phyloP scores from a whole-genome alignment of 345 rosid species.

The Pseudoturritis turrita region DNA sequence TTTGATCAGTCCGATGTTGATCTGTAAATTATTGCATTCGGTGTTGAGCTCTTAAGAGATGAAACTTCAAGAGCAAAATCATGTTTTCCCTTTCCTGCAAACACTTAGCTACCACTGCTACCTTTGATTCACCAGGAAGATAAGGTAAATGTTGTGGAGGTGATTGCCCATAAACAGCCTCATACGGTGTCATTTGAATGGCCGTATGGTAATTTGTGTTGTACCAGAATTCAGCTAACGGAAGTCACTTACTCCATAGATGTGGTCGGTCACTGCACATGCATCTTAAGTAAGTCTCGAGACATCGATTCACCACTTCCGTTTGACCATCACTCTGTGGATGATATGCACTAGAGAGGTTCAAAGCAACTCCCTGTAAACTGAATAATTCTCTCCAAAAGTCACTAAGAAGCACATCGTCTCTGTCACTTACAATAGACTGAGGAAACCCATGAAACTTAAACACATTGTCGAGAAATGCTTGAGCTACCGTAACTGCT shows the following conservation, averaged over 20 bases:
- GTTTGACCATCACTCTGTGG: neutral
- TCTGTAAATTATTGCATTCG: neutral
- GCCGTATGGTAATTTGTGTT: neutral
- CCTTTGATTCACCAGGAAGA: neutral
- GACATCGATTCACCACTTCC: neutral
- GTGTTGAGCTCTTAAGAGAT: neutral
- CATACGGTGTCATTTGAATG: neutral
- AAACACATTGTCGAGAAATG: no score
- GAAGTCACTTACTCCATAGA: neutral
- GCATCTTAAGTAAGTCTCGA: neutral
- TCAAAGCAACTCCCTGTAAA: neutral
- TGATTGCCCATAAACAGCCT: neutral
- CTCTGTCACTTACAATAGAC: neutral
- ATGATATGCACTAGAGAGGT: neutral
- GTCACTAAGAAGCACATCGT: neutral
- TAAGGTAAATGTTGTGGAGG: neutral
- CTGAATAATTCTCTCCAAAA: neutral
- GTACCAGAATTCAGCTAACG: neutral
- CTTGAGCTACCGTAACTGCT: no score
- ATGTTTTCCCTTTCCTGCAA: neutral
- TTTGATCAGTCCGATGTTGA: no score
- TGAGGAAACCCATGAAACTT: no score
- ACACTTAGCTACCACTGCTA: neutral
- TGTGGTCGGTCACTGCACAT: neutral
- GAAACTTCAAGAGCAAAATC: neutral